These are phyloP conservation scores for Isabelozyma pseudorhagii DNA, from an alignment of 805 yeast genomes.

Conservation along the genomic window DNA sequence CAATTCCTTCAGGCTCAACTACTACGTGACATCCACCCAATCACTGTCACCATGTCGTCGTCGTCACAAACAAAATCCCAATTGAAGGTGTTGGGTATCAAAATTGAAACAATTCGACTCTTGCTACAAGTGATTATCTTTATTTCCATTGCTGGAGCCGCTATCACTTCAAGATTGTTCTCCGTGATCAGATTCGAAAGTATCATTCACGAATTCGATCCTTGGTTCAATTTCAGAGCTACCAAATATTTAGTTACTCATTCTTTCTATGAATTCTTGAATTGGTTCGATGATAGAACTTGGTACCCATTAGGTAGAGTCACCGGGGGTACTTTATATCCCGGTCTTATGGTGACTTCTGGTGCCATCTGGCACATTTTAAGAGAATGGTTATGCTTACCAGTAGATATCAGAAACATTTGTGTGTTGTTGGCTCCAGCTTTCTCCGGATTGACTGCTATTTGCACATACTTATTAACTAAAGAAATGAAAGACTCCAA, in stretches of 20 bases:
- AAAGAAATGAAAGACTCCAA: constrained; percentile 84
- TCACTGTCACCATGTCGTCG: background rate
- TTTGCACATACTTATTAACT: constrained; percentile 83
- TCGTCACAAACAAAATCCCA: constrained; percentile 10
- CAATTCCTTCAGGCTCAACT: background rate
- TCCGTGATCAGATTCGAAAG: constrained; percentile 96
- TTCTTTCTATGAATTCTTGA: constrained; percentile 85
- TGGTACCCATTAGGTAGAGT: constrained; percentile 99
- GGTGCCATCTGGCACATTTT: constrained; percentile 81
- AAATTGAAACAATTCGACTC: constrained; percentile 35
- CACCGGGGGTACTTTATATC: constrained; percentile 97
- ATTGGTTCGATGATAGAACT: constrained; percentile 98
- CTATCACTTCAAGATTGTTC: constrained; percentile 86
- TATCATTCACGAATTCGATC: constrained; percentile 96
- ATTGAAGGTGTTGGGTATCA: constrained; percentile 27
- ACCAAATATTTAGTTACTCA: constrained; percentile 85
- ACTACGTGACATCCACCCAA: background rate
- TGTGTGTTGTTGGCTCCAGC: constrained; percentile 97
- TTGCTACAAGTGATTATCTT: constrained; percentile 67
- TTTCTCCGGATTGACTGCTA: constrained; percentile 88
- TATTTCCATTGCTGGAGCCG: constrained; percentile 81
- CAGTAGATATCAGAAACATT: constrained; percentile 90
- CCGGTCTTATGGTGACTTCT: constrained; percentile 98
- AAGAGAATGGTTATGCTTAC: constrained; percentile 60
- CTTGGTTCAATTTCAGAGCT: constrained; percentile 96